Base-by-base conservation (phyloP, 176 grass and related monocot genomes). In the Aegilops tauschii region DNA sequence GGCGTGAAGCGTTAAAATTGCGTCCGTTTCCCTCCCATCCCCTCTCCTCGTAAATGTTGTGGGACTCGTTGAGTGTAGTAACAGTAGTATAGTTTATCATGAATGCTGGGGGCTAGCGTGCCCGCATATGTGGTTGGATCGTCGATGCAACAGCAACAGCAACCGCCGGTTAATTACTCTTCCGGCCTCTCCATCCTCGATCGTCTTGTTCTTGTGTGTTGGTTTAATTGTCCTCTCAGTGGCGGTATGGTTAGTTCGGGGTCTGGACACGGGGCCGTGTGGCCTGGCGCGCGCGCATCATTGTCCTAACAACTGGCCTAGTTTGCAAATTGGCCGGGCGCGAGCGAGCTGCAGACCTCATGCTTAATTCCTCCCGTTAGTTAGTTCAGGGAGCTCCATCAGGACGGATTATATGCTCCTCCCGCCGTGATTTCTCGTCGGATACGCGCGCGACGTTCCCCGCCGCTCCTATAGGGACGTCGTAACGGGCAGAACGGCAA, bases 341-440 rank as follows among this genome's bases (percentile, higher is more conserved):
- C 37, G 70, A 45, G 20, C 31, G 32, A 27, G 40, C 17, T 28
- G 50, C 58, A 63, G 58, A 8, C 61, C 66, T 73, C 58, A 73
- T 14, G 65, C 30, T 72, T 72, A 29, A 37, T 49, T 74, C 56
- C 56, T 29, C 68, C 34, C 6, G 83, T 77, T 90, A 65, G 83
- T 77, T 90, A 65, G 88, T 63, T 90, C 52, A 62, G 72, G 29
- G 4, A 63, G 72, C 28, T 47, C 88, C 79, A 90, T 90, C 88
- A 78, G 6, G 70, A 29, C 30, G 39, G 32, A 74, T 74, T 72
- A 11, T 52, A 42, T 63, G n/a, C 77, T 61, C 68, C 9, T 20
- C 27, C 50, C 50, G 18, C 30, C 30, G 56, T 12, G 20, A 80
- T 80, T 64, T 64, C 35, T 6, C 30, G 34, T n/a, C 75, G 17